Conservation (phyloP, 495 filamentous ascomycete species). For the Lasiosphaeris hirsuta region DNA sequence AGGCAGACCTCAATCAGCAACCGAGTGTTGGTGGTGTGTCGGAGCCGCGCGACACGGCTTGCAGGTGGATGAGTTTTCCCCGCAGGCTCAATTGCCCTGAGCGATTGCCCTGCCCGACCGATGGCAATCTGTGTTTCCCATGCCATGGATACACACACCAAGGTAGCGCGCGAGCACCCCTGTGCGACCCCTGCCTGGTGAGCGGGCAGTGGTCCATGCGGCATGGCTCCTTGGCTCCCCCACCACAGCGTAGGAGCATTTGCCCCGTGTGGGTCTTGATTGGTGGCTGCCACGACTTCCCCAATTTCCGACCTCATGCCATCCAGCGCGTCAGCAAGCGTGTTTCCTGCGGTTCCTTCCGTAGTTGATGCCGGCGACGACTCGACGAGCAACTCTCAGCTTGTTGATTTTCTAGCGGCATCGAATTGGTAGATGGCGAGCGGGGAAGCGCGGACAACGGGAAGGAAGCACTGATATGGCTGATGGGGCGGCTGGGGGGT, state of each 20-base stretch:
- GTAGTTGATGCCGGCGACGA: too few species aligned
- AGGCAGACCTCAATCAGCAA: neutral
- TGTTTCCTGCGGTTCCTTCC: too few species aligned
- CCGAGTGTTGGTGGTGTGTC: neutral
- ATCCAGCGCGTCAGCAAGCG: neutral
- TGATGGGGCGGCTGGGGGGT: too few species aligned
- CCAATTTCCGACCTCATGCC: conserved; percentile 8
- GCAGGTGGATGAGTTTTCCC: neutral
- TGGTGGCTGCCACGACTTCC: neutral
- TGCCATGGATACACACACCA: too few species aligned
- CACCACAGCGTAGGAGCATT: conserved; percentile 4
- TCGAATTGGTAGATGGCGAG: too few species aligned
- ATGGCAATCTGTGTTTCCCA: conserved; percentile 10
- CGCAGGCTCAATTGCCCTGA: conserved; percentile 2
- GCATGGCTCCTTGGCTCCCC: neutral
- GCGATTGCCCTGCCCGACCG: neutral
- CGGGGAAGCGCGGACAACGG: too few species aligned
- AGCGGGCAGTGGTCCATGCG: too few species aligned
- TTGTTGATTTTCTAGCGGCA: too few species aligned
- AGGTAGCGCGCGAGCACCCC: neutral
- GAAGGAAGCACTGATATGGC: too few species aligned
- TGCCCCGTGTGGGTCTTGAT: conserved; percentile 6
- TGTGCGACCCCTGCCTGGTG: too few species aligned
- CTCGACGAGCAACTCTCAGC: too few species aligned
- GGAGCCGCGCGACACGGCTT: neutral